Conservation (phyloP, 1,139 yeast genomes). For the Saccharomyces uvarum region DNA sequence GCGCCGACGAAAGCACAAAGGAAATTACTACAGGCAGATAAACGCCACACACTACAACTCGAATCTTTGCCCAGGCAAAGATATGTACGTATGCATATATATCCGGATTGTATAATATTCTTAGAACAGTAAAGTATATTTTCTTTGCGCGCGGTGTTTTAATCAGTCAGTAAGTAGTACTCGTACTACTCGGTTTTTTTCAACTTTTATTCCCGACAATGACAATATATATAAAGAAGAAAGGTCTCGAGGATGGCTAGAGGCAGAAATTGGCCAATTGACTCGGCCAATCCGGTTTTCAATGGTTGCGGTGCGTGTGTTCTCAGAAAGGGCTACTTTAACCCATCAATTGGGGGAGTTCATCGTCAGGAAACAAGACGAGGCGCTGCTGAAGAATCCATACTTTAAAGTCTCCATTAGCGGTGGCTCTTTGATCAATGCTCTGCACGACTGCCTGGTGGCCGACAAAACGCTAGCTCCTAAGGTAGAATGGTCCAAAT, state of each 20-base stretch:
- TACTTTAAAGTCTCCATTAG: slow-evolving; percentile 71
- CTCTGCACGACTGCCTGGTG: slow-evolving; percentile 61
- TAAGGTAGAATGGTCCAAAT: slow-evolving; percentile 72
- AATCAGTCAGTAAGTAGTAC: background rate
- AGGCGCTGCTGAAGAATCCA: slow-evolving; percentile 37
- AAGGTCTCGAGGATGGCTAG: background rate
- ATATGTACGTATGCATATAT: background rate
- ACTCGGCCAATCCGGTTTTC: background rate
- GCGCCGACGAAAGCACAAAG: slow-evolving; percentile 25
- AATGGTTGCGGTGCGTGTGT: slow-evolving; percentile 44
- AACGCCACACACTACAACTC: background rate
- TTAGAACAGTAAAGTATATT: background rate
- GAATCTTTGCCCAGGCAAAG: background rate
- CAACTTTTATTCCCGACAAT: background rate
- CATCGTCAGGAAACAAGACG: slow-evolving; percentile 48
- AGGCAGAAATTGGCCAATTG: background rate
- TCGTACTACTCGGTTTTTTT: background rate
- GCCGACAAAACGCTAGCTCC: slow-evolving; percentile 43
- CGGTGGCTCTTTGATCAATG: slow-evolving; percentile 85
- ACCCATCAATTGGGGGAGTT: slow-evolving; percentile 50
- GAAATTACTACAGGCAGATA: background rate
- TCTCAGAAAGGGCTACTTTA: slow-evolving; percentile 47
- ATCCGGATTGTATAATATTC: background rate
- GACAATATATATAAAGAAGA: background rate
- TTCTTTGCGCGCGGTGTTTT: background rate